Evolutionary conservation across 768 basidiomycete genomes (phyloP).

Genomic region (Termitomyces sp.): DNA sequence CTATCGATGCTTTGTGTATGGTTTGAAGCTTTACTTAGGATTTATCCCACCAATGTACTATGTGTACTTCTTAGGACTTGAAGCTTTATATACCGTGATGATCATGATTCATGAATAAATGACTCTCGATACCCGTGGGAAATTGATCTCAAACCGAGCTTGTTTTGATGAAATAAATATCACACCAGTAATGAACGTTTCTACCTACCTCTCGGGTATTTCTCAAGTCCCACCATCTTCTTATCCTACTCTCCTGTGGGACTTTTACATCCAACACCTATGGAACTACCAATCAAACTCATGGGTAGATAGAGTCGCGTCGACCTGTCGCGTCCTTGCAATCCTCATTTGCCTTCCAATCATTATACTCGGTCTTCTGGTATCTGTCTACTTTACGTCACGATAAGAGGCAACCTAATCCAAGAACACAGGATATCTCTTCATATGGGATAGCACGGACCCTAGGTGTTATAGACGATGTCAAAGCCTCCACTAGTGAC

Average conservation of each 20-base stretch:
- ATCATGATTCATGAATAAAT: not conserved
- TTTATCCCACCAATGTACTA: constrained; percentile 6
- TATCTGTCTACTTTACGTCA: constrained; percentile 28
- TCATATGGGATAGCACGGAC: constrained; percentile 83
- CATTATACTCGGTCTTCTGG: constrained; percentile 46
- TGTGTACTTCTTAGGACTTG: constrained; percentile 10
- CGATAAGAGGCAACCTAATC: constrained; percentile 6
- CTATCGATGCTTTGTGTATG: constrained; percentile 15
- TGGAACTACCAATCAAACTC: constrained; percentile 61
- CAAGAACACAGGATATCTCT: constrained; percentile 55
- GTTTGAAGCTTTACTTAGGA: constrained; percentile 13
- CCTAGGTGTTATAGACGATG: constrained; percentile 69
- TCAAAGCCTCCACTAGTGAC: constrained; percentile 70
- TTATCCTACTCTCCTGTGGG: constrained; percentile 46
- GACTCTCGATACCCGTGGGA: not conserved
- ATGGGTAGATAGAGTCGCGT: constrained; percentile 62
- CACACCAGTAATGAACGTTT: constrained; percentile 26
- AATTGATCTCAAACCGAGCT: not conserved
- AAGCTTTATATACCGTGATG: not conserved
- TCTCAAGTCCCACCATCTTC: constrained; percentile 26
- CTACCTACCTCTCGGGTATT: constrained; percentile 23
- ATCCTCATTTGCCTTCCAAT: constrained; percentile 59
- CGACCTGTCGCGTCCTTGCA: constrained; percentile 59
- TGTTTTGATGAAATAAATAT: not conserved
- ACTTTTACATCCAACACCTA: constrained; percentile 54